Conservation (phyloP, 352 stramenopile species). For the Globisporangium cederbergense region DNA sequence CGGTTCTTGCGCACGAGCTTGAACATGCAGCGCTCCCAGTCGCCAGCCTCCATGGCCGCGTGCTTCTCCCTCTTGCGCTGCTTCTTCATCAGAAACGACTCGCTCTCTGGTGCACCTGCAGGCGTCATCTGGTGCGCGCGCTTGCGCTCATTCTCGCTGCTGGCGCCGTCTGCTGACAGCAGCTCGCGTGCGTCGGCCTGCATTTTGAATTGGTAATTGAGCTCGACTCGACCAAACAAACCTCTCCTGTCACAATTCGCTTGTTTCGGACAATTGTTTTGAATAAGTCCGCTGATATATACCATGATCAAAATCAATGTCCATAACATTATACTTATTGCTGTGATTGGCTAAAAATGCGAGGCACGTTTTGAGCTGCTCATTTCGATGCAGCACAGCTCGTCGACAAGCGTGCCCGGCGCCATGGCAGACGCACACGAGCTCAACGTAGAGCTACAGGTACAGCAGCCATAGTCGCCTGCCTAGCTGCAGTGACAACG, state of each 20-base stretch:
- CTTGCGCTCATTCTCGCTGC: slow-evolving; percentile 33
- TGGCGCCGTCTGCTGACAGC: not conserved
- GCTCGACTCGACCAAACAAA: slow-evolving; percentile 6
- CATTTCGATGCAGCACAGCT: not conserved
- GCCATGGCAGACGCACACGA: slow-evolving; percentile 22
- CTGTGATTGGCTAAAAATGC: slow-evolving; percentile 34
- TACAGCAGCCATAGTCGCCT: not conserved
- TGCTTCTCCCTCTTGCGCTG: slow-evolving; percentile 68
- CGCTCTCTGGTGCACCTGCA: not conserved
- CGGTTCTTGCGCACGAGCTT: slow-evolving; percentile 74
- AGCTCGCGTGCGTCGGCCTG: not conserved
- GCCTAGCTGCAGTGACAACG: not conserved
- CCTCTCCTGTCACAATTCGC: not conserved
- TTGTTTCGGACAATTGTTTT: not conserved
- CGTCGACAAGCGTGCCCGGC: not conserved
- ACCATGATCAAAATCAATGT: slow-evolving; percentile 8
- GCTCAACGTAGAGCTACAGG: slow-evolving; percentile 53
- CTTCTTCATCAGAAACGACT: slow-evolving; percentile 27
- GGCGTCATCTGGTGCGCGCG: slow-evolving; percentile 7
- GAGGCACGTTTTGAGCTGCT: not conserved
- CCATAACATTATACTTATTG: not conserved
- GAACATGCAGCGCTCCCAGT: slow-evolving; percentile 83
- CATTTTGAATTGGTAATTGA: not conserved
- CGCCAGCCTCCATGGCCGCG: slow-evolving; percentile 35
- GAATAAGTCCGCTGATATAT: not conserved